Conservation (phyloP, 371 early-diverging fungal species). For the Apophysomyces trapeziformis region DNA sequence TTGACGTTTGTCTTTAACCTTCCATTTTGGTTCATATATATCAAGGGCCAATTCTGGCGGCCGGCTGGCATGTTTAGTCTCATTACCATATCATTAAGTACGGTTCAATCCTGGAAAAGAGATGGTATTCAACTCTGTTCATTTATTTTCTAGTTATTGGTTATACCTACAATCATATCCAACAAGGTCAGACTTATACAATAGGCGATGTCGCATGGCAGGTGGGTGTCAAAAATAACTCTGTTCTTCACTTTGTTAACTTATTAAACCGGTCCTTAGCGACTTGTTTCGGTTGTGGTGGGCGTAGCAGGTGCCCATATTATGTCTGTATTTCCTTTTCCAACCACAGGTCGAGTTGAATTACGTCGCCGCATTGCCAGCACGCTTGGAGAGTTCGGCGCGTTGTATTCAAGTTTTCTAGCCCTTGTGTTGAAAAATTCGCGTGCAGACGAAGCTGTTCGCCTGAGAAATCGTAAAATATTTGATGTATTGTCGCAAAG, state of each 20-base stretch:
- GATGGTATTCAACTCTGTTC: not conserved
- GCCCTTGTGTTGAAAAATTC: constrained; percentile 37
- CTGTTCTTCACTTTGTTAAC: not conserved
- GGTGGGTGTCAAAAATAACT: not conserved
- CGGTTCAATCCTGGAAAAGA: too few species aligned
- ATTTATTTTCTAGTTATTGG: constrained; percentile 37
- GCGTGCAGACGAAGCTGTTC: constrained; percentile 16
- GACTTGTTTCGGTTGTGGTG: constrained; percentile 37
- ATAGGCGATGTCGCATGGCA: constrained; percentile 4
- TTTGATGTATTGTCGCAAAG: constrained; percentile 36
- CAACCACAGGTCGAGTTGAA: constrained; percentile 46
- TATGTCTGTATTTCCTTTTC: constrained; percentile 43
- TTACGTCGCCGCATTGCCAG: constrained; percentile 46
- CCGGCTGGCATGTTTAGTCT: constrained; percentile 47
- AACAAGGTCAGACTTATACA: constrained; percentile 3
- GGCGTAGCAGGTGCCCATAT: constrained; percentile 47
- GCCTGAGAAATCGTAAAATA: constrained; percentile 33
- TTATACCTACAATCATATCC: constrained; percentile 35
- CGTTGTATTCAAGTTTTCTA: constrained; percentile 47
- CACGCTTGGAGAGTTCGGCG: constrained; percentile 39
- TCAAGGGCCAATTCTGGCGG: constrained; percentile 50
- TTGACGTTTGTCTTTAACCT: constrained; percentile 42
- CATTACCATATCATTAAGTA: constrained; percentile 52
- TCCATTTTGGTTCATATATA: constrained; percentile 48
- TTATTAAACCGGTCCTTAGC: constrained; percentile 9